These are phyloP conservation scores for Kwoniella bestiolae DNA, from an alignment of 768 basidiomycete species.

Conservation along the genomic window DNA sequence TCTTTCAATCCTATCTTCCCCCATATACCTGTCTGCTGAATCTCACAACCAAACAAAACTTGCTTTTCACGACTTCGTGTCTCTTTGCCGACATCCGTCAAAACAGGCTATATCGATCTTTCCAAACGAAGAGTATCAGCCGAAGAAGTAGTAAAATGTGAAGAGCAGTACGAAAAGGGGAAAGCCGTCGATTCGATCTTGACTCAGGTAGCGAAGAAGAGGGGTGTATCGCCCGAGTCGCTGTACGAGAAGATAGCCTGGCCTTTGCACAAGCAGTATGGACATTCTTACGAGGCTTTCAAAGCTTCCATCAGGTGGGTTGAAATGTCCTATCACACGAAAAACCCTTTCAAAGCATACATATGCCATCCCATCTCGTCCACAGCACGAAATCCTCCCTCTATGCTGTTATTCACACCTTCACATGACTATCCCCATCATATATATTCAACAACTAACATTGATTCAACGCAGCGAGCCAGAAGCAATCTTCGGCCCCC, in stretches of 20 bases:
- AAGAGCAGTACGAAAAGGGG: slow-evolving; percentile 97
- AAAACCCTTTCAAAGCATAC: too few species aligned
- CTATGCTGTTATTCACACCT: too few species aligned
- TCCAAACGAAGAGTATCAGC: slow-evolving; percentile 97
- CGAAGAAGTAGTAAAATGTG: slow-evolving; percentile 98
- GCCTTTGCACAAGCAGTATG: slow-evolving; percentile 89
- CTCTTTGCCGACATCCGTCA: background rate
- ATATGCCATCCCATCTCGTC: too few species aligned
- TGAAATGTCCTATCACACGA: too few species aligned
- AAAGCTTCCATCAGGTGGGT: slow-evolving; percentile 90
- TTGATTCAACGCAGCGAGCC: slow-evolving; percentile 72
- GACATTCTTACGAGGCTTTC: slow-evolving; percentile 97
- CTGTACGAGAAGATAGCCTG: slow-evolving; percentile 90
- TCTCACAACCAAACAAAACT: too few species aligned
- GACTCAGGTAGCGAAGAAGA: slow-evolving; percentile 60
- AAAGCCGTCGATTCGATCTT: slow-evolving; percentile 79
- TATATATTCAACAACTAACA: background rate
- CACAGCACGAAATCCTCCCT: too few species aligned
- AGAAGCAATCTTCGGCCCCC: slow-evolving; percentile 77
- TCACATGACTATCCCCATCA: too few species aligned
- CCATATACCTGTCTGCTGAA: too few species aligned
- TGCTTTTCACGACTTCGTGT: background rate
- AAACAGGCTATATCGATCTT: slow-evolving; percentile 96
- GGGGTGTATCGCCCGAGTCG: slow-evolving; percentile 66
- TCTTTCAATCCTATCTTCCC: background rate